These are phyloP conservation scores for Phyllosticta citriasiana DNA, from an alignment of 2,329 filamentous ascomycete genomes.

Conservation along the genomic window DNA sequence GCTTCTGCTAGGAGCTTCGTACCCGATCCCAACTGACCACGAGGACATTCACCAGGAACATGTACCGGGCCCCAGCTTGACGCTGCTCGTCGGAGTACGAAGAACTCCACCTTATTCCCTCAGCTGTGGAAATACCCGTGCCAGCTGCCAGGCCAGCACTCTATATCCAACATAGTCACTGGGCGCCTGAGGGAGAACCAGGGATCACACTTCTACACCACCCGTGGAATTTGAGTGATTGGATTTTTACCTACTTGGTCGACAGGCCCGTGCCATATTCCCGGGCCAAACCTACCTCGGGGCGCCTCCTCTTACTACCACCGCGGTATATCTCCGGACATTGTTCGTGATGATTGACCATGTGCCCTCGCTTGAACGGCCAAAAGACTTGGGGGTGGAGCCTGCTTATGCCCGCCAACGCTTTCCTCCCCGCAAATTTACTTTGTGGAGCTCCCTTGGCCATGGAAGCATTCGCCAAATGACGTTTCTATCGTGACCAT, in stretches of 20 bases:
- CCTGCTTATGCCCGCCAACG: not conserved
- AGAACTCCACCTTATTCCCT: not conserved
- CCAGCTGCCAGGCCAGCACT: not conserved
- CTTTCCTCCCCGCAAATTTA: not conserved
- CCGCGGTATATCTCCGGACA: not conserved
- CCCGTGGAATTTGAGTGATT: not conserved
- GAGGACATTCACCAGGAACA: not conserved
- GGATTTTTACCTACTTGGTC: not conserved
- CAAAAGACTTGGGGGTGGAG: not conserved
- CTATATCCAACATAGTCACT: not conserved
- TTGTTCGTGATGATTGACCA: not conserved
- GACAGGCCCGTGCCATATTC: not conserved
- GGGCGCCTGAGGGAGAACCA: not conserved
- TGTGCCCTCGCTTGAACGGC: not conserved
- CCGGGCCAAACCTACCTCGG: not conserved
- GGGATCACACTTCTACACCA: not conserved
- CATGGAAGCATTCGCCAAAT: not conserved
- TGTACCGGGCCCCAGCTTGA: not conserved
- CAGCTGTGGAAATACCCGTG: not conserved
- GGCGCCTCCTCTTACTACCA: not conserved
- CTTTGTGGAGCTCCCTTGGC: not conserved
- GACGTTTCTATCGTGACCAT: not conserved
- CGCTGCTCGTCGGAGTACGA: not conserved
- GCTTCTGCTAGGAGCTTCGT: not conserved
- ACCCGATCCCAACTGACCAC: not conserved